These are phyloP conservation scores for Amaranthus tricolor DNA, from an alignment of 179 eudicot species.

Conservation along the genomic window DNA sequence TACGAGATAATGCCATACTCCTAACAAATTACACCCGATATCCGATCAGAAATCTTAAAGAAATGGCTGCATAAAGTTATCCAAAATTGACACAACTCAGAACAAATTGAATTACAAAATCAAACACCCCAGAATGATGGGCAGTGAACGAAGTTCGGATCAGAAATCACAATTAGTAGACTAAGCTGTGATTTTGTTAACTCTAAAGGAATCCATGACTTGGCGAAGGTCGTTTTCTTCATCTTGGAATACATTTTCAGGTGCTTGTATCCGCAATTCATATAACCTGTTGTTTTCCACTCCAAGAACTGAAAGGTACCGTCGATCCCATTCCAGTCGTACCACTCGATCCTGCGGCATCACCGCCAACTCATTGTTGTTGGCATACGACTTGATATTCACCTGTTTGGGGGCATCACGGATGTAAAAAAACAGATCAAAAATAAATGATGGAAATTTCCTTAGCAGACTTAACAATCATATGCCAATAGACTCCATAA, in stretches of 20 bases:
- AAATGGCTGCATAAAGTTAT: background rate
- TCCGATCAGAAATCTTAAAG: background rate
- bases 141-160: background rate
- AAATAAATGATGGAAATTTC: too few species aligned
- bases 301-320: constrained; percentile 88
- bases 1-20: background rate
- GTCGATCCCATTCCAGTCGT: constrained; percentile 82
- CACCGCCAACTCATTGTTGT: constrained; percentile 91
- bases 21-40: background rate
- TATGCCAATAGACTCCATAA: too few species aligned
- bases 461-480: too few species aligned
- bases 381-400: constrained; percentile 88
- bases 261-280: constrained; percentile 74
- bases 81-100: background rate
- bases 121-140: background rate
- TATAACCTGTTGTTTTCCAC: constrained; percentile 90
- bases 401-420: constrained; percentile 39
- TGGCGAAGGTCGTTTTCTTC: constrained; percentile 74
- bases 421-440: background rate
- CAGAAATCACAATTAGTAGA: background rate
- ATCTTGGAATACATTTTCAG: constrained; percentile 71
- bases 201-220: constrained; percentile 85
- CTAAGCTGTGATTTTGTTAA: constrained; percentile 52
- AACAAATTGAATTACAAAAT: background rate
- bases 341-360: constrained; percentile 85